These are phyloP conservation scores for Cicer cuneatum DNA, from an alignment of 306 rosid genomes.

Conservation along the genomic window DNA sequence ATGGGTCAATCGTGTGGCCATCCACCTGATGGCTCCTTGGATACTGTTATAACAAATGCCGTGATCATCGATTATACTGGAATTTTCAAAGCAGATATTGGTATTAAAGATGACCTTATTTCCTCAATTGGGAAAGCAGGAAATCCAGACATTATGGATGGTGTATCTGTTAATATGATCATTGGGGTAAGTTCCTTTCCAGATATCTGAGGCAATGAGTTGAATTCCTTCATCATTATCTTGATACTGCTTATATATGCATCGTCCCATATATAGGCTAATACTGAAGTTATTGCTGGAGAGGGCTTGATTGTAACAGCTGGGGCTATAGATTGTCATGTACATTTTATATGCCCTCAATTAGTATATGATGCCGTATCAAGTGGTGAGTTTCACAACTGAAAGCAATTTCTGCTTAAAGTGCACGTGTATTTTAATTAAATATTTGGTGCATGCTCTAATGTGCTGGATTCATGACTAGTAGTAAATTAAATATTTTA, in stretches of 20 bases:
- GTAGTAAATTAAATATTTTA: background rate
- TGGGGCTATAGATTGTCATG: conserved; percentile 94
- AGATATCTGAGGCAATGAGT: conserved; percentile 23
- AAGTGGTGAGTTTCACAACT: conserved; percentile 65
- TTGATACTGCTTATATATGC: conserved; percentile 31
- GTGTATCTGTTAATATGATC: conserved; percentile 52
- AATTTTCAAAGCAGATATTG: conserved; percentile 88
- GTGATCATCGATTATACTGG: conserved; percentile 82
- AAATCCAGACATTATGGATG: conserved; percentile 84
- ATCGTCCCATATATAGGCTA: conserved; percentile 59
- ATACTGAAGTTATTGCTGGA: conserved; percentile 90
- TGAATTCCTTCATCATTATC: conserved; percentile 25
- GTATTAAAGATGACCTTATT: conserved; percentile 72
- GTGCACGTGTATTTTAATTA: conserved; percentile 24
- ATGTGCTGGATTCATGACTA: conserved; percentile 13
- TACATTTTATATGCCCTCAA: conserved; percentile 95
- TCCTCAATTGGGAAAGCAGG: conserved; percentile 83
- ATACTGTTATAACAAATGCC: conserved; percentile 88
- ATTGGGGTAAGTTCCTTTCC: conserved; percentile 71
- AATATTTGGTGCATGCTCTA: conserved; percentile 33
- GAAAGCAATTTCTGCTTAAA: conserved; percentile 31
- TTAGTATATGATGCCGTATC: conserved; percentile 79
- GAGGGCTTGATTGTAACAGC: conserved; percentile 90
- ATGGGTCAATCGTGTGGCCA: conserved; percentile 85
- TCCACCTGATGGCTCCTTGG: conserved; percentile 55